These are phyloP conservation scores for Yamadazyma insecticola DNA, from an alignment of 805 yeast species.

Conservation along the genomic window DNA sequence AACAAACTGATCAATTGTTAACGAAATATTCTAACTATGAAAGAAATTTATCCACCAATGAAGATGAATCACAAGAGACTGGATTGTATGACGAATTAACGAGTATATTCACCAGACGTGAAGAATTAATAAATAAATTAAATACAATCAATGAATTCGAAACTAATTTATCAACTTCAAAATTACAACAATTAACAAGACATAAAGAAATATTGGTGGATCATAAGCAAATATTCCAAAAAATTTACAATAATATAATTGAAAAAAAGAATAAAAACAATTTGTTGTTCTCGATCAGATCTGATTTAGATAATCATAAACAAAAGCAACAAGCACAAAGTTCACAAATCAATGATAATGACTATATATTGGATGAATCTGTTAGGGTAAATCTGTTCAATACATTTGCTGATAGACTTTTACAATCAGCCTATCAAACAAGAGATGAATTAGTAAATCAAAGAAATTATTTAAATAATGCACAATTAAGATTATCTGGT, in stretches of 20 bases:
- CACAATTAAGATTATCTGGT: slow-evolving; percentile 58
- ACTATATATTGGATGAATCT: slow-evolving; percentile 75
- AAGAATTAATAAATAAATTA: slow-evolving; percentile 43
- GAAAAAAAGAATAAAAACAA: slow-evolving; percentile 78
- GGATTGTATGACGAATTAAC: slow-evolving; percentile 17
- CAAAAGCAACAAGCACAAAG: slow-evolving; percentile 17
- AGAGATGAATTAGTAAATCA: slow-evolving; percentile 81
- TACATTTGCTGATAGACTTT: slow-evolving; percentile 69
- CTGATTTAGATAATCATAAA: slow-evolving; percentile 72
- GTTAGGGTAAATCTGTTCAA: slow-evolving; percentile 69
- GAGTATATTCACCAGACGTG: slow-evolving; percentile 35
- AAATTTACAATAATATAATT: slow-evolving; percentile 53
- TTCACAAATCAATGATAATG: slow-evolving; percentile 48
- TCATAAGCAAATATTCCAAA: slow-evolving; percentile 57
- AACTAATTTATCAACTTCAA: slow-evolving; percentile 60
- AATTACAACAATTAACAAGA: slow-evolving; percentile 75
- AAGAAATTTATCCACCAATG: slow-evolving; percentile 19
- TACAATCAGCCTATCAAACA: slow-evolving; percentile 84
- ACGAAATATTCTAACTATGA: slow-evolving; percentile 33
- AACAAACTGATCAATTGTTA: slow-evolving; percentile 58
- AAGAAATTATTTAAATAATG: slow-evolving; percentile 55
- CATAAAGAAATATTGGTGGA: slow-evolving; percentile 74
- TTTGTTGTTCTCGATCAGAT: slow-evolving; percentile 67
- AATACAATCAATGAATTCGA: slow-evolving; percentile 12
- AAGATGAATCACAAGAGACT: slow-evolving; percentile 19